Percentiles rank a stretch among this genome's conserved stretches.
Conservation (phyloP, 805 yeast species). For the Nakazawaea ernobii region DNA sequence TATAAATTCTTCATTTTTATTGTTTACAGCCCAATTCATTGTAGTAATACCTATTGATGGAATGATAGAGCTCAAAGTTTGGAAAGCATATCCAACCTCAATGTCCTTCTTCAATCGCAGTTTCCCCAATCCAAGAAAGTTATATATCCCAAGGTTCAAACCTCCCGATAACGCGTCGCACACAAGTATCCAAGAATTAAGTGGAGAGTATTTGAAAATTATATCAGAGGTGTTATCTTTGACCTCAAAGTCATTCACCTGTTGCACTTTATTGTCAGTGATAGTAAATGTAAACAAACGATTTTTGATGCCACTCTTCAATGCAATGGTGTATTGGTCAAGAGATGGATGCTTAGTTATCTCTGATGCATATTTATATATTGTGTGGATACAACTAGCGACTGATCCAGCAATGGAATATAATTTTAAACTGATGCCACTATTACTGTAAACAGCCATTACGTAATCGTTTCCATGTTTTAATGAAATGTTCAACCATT, state of each 20-base stretch:
- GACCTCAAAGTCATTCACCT: background rate
- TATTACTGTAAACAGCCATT: background rate
- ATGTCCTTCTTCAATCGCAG: background rate
- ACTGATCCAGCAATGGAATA: background rate
- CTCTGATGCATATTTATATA: slow-evolving; percentile 3
- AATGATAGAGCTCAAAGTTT: background rate
- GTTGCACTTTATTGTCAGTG: background rate
- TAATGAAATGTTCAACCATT: slow-evolving; percentile 1
- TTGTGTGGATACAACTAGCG: slow-evolving; percentile 1
- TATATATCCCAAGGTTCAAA: background rate
- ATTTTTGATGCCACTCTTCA: slow-evolving; percentile 2
- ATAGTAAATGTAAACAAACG: background rate
- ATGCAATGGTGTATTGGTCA: background rate
- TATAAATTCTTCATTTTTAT: background rate
- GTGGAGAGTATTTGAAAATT: background rate
- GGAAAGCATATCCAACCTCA: background rate
- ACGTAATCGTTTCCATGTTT: background rate
- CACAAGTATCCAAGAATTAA: slow-evolving; percentile 3
- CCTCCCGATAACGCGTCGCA: slow-evolving; percentile 1
- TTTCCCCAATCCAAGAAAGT: slow-evolving; percentile 4
- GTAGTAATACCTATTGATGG: background rate
- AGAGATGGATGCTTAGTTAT: background rate
- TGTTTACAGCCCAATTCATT: background rate
- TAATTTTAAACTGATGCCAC: background rate
- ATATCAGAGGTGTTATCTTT: slow-evolving; percentile 4